These are phyloP conservation scores for Debaryomyces udenii DNA, from an alignment of 1,139 yeast species.

Conservation along the genomic window DNA sequence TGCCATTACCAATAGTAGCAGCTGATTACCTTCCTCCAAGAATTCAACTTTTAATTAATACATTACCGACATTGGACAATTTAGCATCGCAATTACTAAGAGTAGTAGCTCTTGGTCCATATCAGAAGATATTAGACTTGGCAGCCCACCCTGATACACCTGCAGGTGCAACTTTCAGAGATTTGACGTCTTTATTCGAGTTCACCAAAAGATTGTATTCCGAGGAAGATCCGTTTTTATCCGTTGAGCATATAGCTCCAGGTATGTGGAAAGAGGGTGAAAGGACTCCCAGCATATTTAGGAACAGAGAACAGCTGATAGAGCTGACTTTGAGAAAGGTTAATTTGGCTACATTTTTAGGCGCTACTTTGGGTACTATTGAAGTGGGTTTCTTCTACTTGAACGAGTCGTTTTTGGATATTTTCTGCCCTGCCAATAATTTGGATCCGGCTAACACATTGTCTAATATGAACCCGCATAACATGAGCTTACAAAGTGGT, in stretches of 20 bases:
- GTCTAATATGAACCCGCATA: slow-evolving; percentile 39
- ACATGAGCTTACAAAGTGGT: slow-evolving; percentile 42
- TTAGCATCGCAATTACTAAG: slow-evolving; percentile 73
- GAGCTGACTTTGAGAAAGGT: slow-evolving; percentile 78
- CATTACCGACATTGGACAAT: slow-evolving; percentile 74
- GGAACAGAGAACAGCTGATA: slow-evolving; percentile 63
- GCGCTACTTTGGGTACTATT: slow-evolving; percentile 81
- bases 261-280: slow-evolving; percentile 71
- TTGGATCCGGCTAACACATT: slow-evolving; percentile 47
- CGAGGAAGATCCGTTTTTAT: slow-evolving; percentile 67
- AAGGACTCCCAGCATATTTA: slow-evolving; percentile 57
- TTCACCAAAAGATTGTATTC: slow-evolving; percentile 68
- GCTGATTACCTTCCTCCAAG: slow-evolving; percentile 61
- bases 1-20: slow-evolving; percentile 59
- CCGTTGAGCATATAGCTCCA: slow-evolving; percentile 61
- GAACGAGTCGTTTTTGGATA: slow-evolving; percentile 80
- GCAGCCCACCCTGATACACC: slow-evolving; percentile 74
- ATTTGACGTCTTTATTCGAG: slow-evolving; percentile 73
- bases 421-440: slow-evolving; percentile 70
- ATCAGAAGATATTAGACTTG: slow-evolving; percentile 70
- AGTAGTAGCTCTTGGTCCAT: slow-evolving; percentile 68
- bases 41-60: slow-evolving; percentile 61
- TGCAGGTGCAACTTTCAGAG: slow-evolving; percentile 74
- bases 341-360: slow-evolving; percentile 81
- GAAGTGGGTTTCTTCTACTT: slow-evolving; percentile 87